Conservation (phyloP, 2,329 filamentous ascomycete genomes). For the Penicillium occitanis region DNA sequence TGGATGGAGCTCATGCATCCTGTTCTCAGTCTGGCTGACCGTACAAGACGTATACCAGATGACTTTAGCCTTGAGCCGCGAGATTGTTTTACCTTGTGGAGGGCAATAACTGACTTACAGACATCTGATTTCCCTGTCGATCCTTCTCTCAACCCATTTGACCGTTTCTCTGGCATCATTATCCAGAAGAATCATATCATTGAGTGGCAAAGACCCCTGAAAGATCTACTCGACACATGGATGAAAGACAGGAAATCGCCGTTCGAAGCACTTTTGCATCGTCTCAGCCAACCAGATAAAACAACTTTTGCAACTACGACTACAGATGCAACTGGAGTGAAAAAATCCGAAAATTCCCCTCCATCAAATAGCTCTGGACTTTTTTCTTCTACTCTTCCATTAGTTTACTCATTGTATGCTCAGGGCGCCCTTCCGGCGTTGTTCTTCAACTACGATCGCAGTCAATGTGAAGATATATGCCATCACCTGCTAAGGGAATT, state of each 20-base stretch:
- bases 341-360: background rate
- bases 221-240: background rate
- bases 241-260: background rate
- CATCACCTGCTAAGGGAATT: background rate
- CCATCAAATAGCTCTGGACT: background rate
- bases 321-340: background rate
- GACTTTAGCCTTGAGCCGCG: conserved; percentile 69
- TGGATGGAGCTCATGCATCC: conserved; percentile 66
- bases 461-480: conserved; percentile 59
- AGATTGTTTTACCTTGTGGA: conserved; percentile 68
- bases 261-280: background rate
- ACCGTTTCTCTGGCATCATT: conserved; percentile 47
- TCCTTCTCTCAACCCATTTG: background rate
- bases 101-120: conserved; percentile 60
- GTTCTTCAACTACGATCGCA: conserved; percentile 73
- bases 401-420: conserved; percentile 49
- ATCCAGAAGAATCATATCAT: conserved; percentile 53
- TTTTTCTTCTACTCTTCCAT: conserved; percentile 49
- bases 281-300: background rate
- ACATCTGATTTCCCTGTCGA: conserved; percentile 45
- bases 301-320: background rate
- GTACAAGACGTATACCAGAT: conserved; percentile 62
- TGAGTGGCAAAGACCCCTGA: background rate
- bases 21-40: conserved; percentile 61
- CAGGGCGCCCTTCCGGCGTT: conserved; percentile 70